Evolutionary conservation across 805 yeast genomes (phyloP).

Genomic region (Spathaspora arborariae): DNA sequence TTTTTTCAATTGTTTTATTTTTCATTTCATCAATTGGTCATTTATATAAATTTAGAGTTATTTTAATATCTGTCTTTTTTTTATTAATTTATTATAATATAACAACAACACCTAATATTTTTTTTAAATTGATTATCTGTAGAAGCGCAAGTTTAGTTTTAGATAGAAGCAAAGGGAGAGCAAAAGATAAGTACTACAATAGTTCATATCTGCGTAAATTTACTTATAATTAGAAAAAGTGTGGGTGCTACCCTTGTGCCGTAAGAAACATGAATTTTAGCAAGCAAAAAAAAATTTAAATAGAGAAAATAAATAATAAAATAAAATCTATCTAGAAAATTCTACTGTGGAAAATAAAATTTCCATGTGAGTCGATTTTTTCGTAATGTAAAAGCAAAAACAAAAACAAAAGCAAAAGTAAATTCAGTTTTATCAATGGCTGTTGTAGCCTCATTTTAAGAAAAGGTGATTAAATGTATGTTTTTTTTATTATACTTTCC

Average conservation of each 20-base stretch:
- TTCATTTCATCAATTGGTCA: slow-evolving; percentile 3
- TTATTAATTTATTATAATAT: not conserved
- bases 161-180: no score
- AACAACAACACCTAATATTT: not conserved
- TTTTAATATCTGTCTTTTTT: not conserved
- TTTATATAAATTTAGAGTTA: slow-evolving; percentile 1
- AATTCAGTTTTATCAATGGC: no score
- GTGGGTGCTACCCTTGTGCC: not conserved
- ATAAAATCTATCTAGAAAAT: not conserved
- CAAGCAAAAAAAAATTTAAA: not conserved
- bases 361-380: not conserved
- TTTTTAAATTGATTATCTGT: not conserved
- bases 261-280: not conserved
- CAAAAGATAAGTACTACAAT: no score
- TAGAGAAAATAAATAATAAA: not conserved
- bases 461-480: not conserved
- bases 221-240: not conserved
- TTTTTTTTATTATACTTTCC: not conserved
- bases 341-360: not conserved
- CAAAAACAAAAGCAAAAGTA: no score
- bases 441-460: not conserved
- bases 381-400: not conserved
- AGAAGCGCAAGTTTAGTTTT: not conserved
- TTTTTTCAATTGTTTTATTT: not conserved
- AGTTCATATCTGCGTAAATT: no score